These are phyloP conservation scores for Penicillium odoratum DNA, from an alignment of 495 filamentous ascomycete species.

Conservation along the genomic window DNA sequence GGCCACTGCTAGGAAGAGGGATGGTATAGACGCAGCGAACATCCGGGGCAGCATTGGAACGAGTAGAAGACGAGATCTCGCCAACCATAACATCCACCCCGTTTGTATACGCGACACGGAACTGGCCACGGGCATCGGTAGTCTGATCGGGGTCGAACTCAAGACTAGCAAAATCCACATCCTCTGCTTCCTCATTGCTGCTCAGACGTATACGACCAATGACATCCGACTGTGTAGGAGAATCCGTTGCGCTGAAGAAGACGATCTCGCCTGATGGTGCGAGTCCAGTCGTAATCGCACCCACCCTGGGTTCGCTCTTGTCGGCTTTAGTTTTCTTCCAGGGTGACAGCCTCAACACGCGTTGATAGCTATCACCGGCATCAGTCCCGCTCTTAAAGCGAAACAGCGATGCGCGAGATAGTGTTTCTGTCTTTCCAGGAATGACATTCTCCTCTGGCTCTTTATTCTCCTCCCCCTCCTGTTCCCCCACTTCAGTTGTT, in stretches of 20 bases:
- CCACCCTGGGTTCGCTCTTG: slow-evolving; percentile 51
- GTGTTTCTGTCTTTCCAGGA: slow-evolving; percentile 48
- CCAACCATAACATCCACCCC: slow-evolving; percentile 66
- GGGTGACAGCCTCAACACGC: slow-evolving; percentile 71
- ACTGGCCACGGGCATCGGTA: slow-evolving; percentile 46
- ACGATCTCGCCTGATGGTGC: slow-evolving; percentile 74
- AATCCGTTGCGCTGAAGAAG: slow-evolving; percentile 66
- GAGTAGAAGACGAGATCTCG: slow-evolving; percentile 35
- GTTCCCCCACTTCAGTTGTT: slow-evolving; percentile 11
- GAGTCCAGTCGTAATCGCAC: slow-evolving; percentile 72
- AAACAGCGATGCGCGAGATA: slow-evolving; percentile 65
- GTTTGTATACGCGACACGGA: slow-evolving; percentile 77
- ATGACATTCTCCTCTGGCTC: slow-evolving; percentile 24
- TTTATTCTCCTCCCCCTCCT: slow-evolving; percentile 27
- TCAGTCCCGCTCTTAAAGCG: slow-evolving; percentile 44
- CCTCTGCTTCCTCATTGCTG: slow-evolving; percentile 69
- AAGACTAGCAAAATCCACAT: slow-evolving; percentile 72
- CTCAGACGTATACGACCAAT: slow-evolving; percentile 65
- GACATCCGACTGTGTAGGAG: slow-evolving; percentile 56
- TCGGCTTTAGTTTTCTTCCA: slow-evolving; percentile 42
- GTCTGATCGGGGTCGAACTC: slow-evolving; percentile 25
- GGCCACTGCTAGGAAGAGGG: slow-evolving; percentile 52
- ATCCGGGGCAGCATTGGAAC: slow-evolving; percentile 50
- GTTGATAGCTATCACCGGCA: slow-evolving; percentile 70
- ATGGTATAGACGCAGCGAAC: slow-evolving; percentile 62